Evolutionary conservation across 2,329 filamentous ascomycete species (phyloP).

Genomic region (Podosphaera fusca): DNA sequence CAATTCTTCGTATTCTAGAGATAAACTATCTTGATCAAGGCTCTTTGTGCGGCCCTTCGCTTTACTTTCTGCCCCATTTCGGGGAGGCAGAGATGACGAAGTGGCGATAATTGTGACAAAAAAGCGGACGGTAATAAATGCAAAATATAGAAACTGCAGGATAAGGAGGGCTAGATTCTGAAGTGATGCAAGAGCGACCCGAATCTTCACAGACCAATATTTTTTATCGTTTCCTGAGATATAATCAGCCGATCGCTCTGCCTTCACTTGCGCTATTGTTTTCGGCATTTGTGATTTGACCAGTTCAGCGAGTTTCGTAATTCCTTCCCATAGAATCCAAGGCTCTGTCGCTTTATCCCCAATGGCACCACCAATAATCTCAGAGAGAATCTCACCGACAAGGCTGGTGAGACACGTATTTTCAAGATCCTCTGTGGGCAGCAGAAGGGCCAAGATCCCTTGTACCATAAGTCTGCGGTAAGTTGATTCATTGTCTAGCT

Average conservation of each 20-base stretch:
- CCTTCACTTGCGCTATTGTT: conserved; percentile 13
- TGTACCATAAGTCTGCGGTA: conserved; percentile 82
- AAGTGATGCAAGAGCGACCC: too few relatives aligned
- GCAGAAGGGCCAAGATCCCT: conserved; percentile 55
- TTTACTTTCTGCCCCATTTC: conserved; percentile 17
- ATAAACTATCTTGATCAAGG: conserved; percentile 8
- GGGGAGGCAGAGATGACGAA: conserved; percentile 41
- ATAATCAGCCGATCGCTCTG: conserved; percentile 12
- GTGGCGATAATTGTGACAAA: conserved; percentile 39
- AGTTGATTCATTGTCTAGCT: conserved; percentile 52
- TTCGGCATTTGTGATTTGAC: conserved; percentile 18
- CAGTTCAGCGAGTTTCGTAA: conserved; percentile 43
- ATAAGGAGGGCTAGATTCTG: conserved; percentile 12
- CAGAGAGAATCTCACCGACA: conserved; percentile 69
- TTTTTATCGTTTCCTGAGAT: conserved; percentile 5
- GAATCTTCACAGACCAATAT: neutral
- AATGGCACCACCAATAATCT: conserved; percentile 64
- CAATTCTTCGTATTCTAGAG: conserved; percentile 4
- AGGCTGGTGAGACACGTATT: conserved; percentile 68
- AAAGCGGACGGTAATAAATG: conserved; percentile 38
- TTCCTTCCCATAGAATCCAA: conserved; percentile 69
- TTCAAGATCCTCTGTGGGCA: conserved; percentile 80
- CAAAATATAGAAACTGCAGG: conserved; percentile 26
- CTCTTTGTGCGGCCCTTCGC: conserved; percentile 10
- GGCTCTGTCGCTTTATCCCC: conserved; percentile 64